These are phyloP conservation scores for Cupressus sempervirens DNA, from an alignment of 75 land plant species.

Conservation along the genomic window DNA sequence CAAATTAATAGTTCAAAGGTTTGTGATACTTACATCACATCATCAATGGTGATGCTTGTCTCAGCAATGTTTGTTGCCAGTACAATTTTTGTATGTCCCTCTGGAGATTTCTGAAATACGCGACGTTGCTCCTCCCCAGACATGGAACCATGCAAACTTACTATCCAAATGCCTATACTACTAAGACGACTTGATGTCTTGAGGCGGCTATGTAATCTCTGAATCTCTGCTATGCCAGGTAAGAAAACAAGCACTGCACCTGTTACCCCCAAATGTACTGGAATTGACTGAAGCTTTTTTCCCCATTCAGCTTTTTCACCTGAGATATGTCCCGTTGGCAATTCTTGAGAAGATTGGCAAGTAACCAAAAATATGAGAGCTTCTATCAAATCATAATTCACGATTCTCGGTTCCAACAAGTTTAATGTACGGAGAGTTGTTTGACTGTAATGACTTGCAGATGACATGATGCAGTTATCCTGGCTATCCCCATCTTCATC, in stretches of 20 bases:
- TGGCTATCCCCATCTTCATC: conserved; percentile 15
- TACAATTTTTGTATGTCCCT: conserved; percentile 27
- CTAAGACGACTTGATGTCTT: conserved; percentile 24
- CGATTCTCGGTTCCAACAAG: conserved; percentile 29
- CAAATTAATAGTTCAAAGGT: background rate
- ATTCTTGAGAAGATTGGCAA: conserved; percentile 14
- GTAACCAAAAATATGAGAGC: conserved; percentile 17
- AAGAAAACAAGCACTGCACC: conserved; percentile 33
- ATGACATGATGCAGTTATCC: background rate
- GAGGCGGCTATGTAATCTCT: conserved; percentile 25
- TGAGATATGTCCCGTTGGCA: conserved; percentile 11
- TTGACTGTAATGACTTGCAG: conserved; percentile 19
- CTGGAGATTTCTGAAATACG: conserved; percentile 29
- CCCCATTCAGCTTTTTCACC: conserved; percentile 1
- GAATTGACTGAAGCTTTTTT: background rate
- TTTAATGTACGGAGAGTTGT: conserved; percentile 21
- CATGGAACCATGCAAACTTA: conserved; percentile 31
- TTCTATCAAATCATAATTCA: conserved; percentile 34
- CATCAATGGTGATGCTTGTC: conserved; percentile 35
- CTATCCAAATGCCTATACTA: conserved; percentile 21
- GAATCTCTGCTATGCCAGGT: conserved; percentile 33
- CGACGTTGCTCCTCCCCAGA: conserved; percentile 35
- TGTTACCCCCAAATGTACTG: conserved; percentile 4
- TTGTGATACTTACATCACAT: conserved; percentile 24
- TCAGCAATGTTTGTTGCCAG: conserved; percentile 37